phyloP scores from a whole-genome alignment of 352 stramenopile species.

The Phytophthora pseudosyringae region DNA sequence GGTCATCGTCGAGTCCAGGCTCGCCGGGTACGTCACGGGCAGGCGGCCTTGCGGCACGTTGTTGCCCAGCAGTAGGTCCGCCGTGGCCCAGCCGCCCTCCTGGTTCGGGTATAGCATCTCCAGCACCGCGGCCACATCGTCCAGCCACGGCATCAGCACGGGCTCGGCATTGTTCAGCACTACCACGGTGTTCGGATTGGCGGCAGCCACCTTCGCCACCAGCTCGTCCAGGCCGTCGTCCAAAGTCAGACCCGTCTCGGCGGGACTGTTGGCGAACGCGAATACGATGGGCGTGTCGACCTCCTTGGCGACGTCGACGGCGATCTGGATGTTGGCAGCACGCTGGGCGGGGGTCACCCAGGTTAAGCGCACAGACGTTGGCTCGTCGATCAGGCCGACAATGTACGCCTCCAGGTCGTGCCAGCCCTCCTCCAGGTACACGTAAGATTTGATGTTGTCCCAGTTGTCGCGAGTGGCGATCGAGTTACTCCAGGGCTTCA shows the following conservation, averaged over 20 bases:
- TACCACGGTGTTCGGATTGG: conserved; percentile 45
- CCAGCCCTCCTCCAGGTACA: conserved; percentile 36
- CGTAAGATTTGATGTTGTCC: conserved; percentile 41
- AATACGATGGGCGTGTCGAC: conserved; percentile 41
- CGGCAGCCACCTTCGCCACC: conserved; percentile 33
- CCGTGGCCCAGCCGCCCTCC: conserved; percentile 40
- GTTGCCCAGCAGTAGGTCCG: conserved; percentile 39
- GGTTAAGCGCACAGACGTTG: conserved; percentile 35
- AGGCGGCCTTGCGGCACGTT: conserved; percentile 38
- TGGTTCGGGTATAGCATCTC: conserved; percentile 48
- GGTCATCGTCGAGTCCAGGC: conserved; percentile 34
- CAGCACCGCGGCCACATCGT: conserved; percentile 37
- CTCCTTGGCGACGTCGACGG: conserved; percentile 38
- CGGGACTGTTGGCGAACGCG: conserved; percentile 39
- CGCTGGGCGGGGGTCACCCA: conserved; percentile 41
- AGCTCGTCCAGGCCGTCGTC: conserved; percentile 40
- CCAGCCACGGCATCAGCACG: conserved; percentile 40
- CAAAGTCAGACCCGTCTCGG: conserved; percentile 30
- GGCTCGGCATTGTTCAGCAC: conserved; percentile 42
- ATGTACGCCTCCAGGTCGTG: conserved; percentile 36
- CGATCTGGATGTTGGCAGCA: conserved; percentile 38
- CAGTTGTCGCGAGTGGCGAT: conserved; percentile 39
- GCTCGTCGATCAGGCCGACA: conserved; percentile 35
- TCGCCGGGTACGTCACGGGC: conserved; percentile 37
- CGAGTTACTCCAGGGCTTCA: conserved; percentile 41